Conservation (phyloP, 495 filamentous ascomycete species). For the Aspergillus homomorphus region DNA sequence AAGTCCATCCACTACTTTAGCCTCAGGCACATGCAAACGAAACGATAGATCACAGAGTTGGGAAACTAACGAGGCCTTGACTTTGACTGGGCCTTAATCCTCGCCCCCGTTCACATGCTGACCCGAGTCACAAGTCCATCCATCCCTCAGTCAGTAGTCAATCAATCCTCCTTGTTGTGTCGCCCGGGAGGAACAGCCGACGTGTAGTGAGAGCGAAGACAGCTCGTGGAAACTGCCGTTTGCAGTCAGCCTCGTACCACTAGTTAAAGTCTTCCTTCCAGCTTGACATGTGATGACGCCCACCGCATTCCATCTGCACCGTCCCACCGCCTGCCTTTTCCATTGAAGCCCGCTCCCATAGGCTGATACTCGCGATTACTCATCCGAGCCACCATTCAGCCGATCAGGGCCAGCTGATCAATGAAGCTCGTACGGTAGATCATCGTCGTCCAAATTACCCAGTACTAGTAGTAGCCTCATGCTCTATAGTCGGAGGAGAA, state of each 20-base stretch:
- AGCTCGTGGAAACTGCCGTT: background rate
- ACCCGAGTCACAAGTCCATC: background rate
- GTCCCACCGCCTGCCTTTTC: background rate
- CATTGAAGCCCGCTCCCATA: background rate
- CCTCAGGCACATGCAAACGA: background rate
- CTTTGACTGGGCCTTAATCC: too few relatives aligned
- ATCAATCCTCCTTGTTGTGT: background rate
- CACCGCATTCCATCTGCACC: background rate
- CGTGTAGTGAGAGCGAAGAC: background rate
- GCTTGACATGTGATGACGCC: conserved; percentile 8
- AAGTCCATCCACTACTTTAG: too few relatives aligned
- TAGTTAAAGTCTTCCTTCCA: background rate
- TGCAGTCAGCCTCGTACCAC: background rate
- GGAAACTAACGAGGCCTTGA: too few relatives aligned
- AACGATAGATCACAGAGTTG: too few relatives aligned
- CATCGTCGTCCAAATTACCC: too few relatives aligned
- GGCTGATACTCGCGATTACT: background rate
- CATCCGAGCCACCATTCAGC: background rate
- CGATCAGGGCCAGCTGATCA: too few relatives aligned
- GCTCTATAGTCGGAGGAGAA: too few relatives aligned
- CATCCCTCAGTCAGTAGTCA: background rate
- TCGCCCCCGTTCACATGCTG: background rate
- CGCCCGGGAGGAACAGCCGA: background rate
- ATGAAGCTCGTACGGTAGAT: too few relatives aligned
- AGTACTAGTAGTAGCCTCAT: too few relatives aligned